These are phyloP conservation scores for Spathaspora hagerdaliae DNA, from an alignment of 805 yeast genomes.

Conservation along the genomic window DNA sequence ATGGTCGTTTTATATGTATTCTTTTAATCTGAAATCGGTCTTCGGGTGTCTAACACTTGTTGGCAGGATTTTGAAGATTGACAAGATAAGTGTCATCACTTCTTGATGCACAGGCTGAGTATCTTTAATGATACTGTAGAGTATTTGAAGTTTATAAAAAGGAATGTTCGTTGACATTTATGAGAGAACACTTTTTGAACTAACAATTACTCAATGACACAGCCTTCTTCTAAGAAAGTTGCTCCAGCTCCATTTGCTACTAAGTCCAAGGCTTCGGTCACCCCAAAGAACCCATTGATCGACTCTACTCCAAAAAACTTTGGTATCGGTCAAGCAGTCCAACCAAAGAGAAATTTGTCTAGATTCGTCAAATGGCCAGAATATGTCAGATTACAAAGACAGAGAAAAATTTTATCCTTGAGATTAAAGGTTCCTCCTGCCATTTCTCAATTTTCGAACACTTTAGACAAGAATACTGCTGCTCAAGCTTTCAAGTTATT, in stretches of 20 bases:
- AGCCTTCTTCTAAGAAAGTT: constrained; percentile 51
- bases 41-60: too few relatives aligned
- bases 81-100: constrained; percentile 20
- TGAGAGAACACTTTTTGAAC: constrained; percentile 17
- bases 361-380: constrained; percentile 99
- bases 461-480: constrained; percentile 98
- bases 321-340: constrained; percentile 95
- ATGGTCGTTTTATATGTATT: constrained; percentile 1
- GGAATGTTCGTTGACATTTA: constrained; percentile 22
- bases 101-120: constrained; percentile 45
- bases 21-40: background rate
- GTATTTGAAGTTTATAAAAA: constrained; percentile 18
- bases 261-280: constrained; percentile 25
- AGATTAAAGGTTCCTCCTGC: constrained; percentile 99
- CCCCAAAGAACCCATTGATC: constrained; percentile 67
- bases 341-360: constrained; percentile 93
- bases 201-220: constrained; percentile 41
- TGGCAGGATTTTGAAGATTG: background rate
- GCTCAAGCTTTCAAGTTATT: constrained; percentile 93
- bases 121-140: constrained; percentile 37
- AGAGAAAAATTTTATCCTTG: constrained; percentile 89
- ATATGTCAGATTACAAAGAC: constrained; percentile 97
- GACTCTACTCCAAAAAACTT: constrained; percentile 88
- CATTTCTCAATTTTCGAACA: constrained; percentile 92
- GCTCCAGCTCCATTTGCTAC: constrained; percentile 46